These are phyloP conservation scores for Prinsepia uniflora DNA, from an alignment of 306 rosid genomes.

Conservation along the genomic window DNA sequence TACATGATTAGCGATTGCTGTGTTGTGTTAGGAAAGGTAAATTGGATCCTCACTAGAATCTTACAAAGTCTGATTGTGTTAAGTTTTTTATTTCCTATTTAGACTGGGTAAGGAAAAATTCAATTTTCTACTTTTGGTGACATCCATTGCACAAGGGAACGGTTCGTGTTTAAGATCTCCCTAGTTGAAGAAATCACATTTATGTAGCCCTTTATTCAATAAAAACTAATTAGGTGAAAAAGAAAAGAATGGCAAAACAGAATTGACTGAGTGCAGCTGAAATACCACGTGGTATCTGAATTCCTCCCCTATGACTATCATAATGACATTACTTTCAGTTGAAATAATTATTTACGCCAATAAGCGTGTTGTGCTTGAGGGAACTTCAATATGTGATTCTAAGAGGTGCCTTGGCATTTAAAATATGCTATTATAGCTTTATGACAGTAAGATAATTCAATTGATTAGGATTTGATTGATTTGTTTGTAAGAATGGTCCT, in stretches of 20 bases:
- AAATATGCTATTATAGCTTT: background rate
- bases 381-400: background rate
- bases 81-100: background rate
- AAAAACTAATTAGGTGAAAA: background rate
- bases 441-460: too few relatives aligned
- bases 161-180: background rate
- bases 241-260: background rate
- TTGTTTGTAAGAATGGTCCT: too few relatives aligned
- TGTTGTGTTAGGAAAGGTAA: constrained; percentile 92
- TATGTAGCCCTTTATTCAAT: background rate
- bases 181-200: background rate
- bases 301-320: too few relatives aligned
- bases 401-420: background rate
- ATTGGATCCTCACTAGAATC: constrained; percentile 12
- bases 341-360: background rate
- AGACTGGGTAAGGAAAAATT: background rate
- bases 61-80: background rate
- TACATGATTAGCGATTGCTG: constrained; percentile 97
- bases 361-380: background rate
- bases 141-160: background rate
- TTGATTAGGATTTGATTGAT: too few relatives aligned
- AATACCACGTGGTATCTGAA: background rate
- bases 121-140: background rate
- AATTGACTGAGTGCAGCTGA: background rate
- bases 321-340: background rate